Conservation (phyloP, 441 rosid genomes). For the Aquilaria agallochum region DNA sequence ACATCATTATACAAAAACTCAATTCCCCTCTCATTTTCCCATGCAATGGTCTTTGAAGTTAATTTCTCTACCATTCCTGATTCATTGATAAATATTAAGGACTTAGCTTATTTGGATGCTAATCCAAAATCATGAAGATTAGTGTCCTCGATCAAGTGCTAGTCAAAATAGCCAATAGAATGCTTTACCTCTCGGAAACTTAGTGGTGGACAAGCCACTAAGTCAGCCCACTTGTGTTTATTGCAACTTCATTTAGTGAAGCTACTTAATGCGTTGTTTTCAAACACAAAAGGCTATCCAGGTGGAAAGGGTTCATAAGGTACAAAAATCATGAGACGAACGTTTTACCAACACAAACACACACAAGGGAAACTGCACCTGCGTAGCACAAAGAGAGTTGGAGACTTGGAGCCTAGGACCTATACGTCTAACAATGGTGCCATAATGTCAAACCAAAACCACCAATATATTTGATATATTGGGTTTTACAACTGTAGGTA, state of each 20-base stretch:
- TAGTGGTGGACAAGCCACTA: too few relatives aligned
- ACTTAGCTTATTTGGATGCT: too few relatives aligned
- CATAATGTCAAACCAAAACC: constrained; percentile 1
- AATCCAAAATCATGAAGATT: too few relatives aligned
- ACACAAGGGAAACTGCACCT: too few relatives aligned
- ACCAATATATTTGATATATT: neutral
- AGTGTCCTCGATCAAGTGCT: too few relatives aligned
- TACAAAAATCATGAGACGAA: too few relatives aligned
- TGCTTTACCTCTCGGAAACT: too few relatives aligned
- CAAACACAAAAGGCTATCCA: neutral
- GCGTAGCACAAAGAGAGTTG: too few relatives aligned
- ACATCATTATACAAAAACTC: constrained; percentile 94
- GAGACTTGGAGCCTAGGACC: too few relatives aligned
- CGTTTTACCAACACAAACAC: too few relatives aligned
- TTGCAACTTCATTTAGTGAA: constrained; percentile 6
- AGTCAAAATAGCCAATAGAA: too few relatives aligned
- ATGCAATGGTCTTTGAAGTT: constrained; percentile 74
- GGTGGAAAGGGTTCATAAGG: neutral
- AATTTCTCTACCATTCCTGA: constrained; percentile 87
- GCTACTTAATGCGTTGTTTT: neutral
- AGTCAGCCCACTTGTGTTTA: too few relatives aligned
- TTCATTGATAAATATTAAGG: constrained; percentile 1
- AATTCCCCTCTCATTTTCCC: constrained; percentile 87
- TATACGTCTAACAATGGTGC: neutral
- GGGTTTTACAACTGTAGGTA: constrained; percentile 15